Percentiles rank a stretch among this genome's conserved stretches.
Evolutionary conservation across 2,329 filamentous ascomycete genomes (phyloP).

Genomic region (Scolecobasidium constrictum): DNA sequence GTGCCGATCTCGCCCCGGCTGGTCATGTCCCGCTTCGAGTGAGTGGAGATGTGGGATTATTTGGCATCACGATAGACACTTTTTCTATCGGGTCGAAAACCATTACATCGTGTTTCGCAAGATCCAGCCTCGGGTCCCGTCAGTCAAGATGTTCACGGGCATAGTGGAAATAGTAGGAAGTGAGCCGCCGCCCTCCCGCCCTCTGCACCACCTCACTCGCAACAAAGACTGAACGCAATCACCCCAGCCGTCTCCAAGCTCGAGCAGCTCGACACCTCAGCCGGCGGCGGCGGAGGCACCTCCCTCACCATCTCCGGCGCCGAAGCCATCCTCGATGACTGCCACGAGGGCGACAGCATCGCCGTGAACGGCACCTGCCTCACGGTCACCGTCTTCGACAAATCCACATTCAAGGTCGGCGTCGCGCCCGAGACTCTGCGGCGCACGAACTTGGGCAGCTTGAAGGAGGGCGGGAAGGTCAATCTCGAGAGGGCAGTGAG

Average conservation of each 20-base stretch:
- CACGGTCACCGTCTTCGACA: slow-evolving; percentile 68
- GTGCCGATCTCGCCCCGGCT: neutral
- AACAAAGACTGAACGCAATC: no score
- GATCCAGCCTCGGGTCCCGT: no score
- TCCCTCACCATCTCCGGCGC: slow-evolving; percentile 74
- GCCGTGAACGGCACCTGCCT: slow-evolving; percentile 92
- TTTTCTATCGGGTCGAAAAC: no score
- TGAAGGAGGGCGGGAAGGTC: slow-evolving; percentile 56
- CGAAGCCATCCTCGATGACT: slow-evolving; percentile 70
- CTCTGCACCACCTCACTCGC: slow-evolving; percentile 15
- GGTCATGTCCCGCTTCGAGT: no score
- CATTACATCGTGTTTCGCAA: no score
- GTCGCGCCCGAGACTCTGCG: slow-evolving; percentile 93
- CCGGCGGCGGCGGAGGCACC: slow-evolving; percentile 64
- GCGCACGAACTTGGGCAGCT: slow-evolving; percentile 79
- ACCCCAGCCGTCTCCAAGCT: slow-evolving; percentile 83
- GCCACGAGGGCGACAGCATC: slow-evolving; percentile 85
- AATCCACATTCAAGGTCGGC: slow-evolving; percentile 70
- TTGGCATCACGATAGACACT: no score
- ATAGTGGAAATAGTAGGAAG: slow-evolving; percentile 89
- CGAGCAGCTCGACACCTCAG: slow-evolving; percentile 65
- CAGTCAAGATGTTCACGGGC: slow-evolving; percentile 75
- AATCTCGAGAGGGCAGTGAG: slow-evolving; percentile 93
- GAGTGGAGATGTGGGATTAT: no score
- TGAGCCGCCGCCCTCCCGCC: slow-evolving; percentile 41